Percentiles rank a stretch among this genome's conserved stretches.
Evolutionary conservation across 2,329 filamentous ascomycete genomes (phyloP).

Genomic region (Cercospora sesami): DNA sequence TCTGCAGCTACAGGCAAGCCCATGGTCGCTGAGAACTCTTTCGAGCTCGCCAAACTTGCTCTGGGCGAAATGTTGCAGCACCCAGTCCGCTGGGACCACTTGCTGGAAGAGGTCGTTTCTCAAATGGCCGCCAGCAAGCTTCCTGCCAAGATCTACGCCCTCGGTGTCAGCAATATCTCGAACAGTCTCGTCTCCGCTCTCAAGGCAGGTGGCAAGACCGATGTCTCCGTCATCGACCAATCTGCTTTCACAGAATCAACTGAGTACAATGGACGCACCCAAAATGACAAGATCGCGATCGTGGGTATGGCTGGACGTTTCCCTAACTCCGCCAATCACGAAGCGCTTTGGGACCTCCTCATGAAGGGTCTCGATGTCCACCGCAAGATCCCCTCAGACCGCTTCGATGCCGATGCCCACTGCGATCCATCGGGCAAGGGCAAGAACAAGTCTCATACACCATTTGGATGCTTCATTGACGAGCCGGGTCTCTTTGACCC

Average conservation of each 20-base stretch:
- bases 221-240: constrained; percentile 48
- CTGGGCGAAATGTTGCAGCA: constrained; percentile 49
- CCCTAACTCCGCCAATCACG: constrained; percentile 68
- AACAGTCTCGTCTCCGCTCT: constrained; percentile 57
- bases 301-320: constrained; percentile 80
- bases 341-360: constrained; percentile 73
- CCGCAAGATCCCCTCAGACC: constrained; percentile 64
- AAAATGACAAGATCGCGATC: constrained; percentile 74
- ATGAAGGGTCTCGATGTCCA: constrained; percentile 75
- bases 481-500: constrained; percentile 76
- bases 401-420: constrained; percentile 72
- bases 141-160: constrained; percentile 49
- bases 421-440: constrained; percentile 70
- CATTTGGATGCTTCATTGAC: constrained; percentile 73
- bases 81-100: constrained; percentile 52
- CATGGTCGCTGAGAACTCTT: constrained; percentile 47
- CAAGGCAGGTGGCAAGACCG: constrained; percentile 52
- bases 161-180: constrained; percentile 56
- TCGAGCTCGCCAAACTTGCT: constrained; percentile 48
- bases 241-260: constrained; percentile 44
- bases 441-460: constrained; percentile 74
- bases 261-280: constrained; percentile 46
- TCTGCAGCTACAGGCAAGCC: constrained; percentile 51
- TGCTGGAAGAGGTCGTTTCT: constrained; percentile 51
- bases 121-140: constrained; percentile 47